Conservation (phyloP, 805 yeast genomes). For the Spencermartinsiella europaea region DNA sequence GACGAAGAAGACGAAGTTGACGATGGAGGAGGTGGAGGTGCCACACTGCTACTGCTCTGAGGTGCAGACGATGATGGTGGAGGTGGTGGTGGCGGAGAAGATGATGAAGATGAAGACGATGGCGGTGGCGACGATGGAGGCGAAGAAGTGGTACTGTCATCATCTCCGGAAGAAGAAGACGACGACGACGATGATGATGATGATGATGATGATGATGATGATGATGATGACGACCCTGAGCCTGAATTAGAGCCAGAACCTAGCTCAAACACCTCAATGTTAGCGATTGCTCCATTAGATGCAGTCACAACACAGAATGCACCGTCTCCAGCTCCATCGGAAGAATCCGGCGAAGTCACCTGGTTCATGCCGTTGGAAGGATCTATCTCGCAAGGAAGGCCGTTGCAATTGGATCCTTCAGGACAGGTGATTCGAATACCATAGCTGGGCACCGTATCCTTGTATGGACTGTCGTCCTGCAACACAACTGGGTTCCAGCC, state of each 20-base stretch:
- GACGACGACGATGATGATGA: background rate
- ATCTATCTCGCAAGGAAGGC: constrained; percentile 78
- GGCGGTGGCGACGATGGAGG: background rate
- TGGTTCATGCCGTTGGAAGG: constrained; percentile 63
- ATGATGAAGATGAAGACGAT: background rate
- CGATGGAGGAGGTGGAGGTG: too few relatives aligned
- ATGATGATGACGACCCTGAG: background rate
- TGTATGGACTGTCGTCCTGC: constrained; percentile 50
- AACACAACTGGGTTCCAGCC: constrained; percentile 89
- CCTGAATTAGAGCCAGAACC: constrained; percentile 6
- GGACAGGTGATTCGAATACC: constrained; percentile 69
- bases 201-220: background rate
- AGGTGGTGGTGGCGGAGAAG: background rate
- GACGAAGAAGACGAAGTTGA: background rate
- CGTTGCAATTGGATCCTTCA: constrained; percentile 61
- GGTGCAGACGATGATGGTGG: constrained; percentile 1
- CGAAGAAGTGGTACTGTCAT: background rate
- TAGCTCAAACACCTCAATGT: constrained; percentile 60
- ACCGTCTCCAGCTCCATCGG: constrained; percentile 59
- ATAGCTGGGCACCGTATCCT: constrained; percentile 51
- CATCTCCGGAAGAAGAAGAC: too few relatives aligned
- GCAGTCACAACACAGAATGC: constrained; percentile 85
- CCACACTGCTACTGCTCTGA: background rate
- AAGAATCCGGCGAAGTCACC: constrained; percentile 38
- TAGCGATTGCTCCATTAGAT: constrained; percentile 53